Evolutionary conservation across 2,329 filamentous ascomycete genomes (phyloP).

Genomic region (Cadophora luteo-olivacea): DNA sequence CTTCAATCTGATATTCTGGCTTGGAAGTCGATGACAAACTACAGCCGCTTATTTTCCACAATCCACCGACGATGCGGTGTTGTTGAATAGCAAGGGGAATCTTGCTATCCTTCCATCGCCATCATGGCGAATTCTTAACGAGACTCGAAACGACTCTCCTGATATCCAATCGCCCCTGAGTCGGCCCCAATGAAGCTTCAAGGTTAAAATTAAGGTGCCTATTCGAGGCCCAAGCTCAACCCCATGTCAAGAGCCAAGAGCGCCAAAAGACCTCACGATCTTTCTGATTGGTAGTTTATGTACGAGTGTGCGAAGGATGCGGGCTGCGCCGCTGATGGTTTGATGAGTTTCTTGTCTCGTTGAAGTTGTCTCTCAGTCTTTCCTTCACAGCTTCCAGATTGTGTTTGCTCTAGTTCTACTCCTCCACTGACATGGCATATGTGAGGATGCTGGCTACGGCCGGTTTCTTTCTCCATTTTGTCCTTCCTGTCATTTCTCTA

Average conservation of each 20-base stretch:
- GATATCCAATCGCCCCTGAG: no score
- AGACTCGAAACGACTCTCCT: no score
- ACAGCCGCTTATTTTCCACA: no score
- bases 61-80: no score
- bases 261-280: background rate
- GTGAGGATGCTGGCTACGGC: slow-evolving; percentile 9
- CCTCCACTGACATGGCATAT: background rate
- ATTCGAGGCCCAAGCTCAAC: background rate
- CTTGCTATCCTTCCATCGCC: no score
- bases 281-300: background rate
- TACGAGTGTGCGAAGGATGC: background rate
- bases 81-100: no score
- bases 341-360: background rate
- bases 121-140: no score
- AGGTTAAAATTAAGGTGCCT: slow-evolving; percentile 4
- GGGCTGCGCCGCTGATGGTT: slow-evolving; percentile 6
- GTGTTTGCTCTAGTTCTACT: background rate
- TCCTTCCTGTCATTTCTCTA: slow-evolving; percentile 36
- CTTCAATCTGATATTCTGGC: no score
- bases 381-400: background rate
- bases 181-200: background rate
- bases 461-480: slow-evolving; percentile 6
- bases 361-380: background rate
- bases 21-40: no score
- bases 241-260: background rate